These are phyloP conservation scores for Paspalum notatum DNA, from an alignment of 176 grass and related monocot species.

Conservation along the genomic window DNA sequence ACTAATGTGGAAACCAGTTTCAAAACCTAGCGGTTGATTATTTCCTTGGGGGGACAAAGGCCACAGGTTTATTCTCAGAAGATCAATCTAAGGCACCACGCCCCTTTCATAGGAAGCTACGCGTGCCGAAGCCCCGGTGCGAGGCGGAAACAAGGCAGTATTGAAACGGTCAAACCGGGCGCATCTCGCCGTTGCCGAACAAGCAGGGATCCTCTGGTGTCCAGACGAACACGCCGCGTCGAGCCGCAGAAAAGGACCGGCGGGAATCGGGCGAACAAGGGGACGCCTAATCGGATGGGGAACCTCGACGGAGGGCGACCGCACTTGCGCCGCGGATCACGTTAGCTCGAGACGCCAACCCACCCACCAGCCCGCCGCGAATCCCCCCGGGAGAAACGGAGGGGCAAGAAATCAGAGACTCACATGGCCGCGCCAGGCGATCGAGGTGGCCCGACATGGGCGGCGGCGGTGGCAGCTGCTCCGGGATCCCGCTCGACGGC, in stretches of 20 bases:
- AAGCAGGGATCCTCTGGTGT: neutral
- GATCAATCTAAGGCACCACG: neutral
- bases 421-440: constrained; percentile 80
- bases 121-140: neutral
- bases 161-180: constrained; percentile 37
- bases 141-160: neutral
- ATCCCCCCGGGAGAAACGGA: too few species aligned
- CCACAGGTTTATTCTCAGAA: constrained; percentile 4
- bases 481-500: neutral
- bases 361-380: neutral
- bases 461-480: neutral
- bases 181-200: neutral
- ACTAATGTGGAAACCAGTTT: neutral
- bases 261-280: neutral
- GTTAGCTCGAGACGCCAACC: neutral
- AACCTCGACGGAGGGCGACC: neutral
- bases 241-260: neutral
- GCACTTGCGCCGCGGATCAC: neutral
- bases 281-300: neutral
- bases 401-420: constrained; percentile 30
- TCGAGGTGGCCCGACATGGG: constrained; percentile 88
- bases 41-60: neutral
- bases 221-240: neutral
- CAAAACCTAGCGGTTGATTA: neutral
- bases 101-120: constrained; percentile 25